These are phyloP conservation scores for Boletus sp. DNA, from an alignment of 768 basidiomycete genomes.

Conservation along the genomic window DNA sequence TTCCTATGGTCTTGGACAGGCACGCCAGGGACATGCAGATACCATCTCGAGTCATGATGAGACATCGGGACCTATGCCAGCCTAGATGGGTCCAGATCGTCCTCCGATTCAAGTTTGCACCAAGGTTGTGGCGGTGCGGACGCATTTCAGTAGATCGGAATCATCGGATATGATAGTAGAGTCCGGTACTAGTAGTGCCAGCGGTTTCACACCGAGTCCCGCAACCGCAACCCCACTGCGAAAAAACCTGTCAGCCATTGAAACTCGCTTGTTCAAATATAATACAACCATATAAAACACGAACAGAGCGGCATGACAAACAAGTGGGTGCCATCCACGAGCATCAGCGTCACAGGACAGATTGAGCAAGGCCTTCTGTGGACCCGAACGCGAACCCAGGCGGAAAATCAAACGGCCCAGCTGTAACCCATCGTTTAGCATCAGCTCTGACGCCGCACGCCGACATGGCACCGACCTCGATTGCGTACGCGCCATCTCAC, in stretches of 20 bases:
- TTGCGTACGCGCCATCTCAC: constrained; percentile 12
- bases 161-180: neutral
- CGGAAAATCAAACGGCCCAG: constrained; percentile 14
- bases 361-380: neutral
- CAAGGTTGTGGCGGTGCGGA: neutral
- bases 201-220: too few species aligned
- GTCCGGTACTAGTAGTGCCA: too few species aligned
- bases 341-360: neutral
- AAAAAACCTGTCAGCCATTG: neutral
- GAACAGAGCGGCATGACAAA: neutral
- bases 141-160: neutral
- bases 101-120: neutral
- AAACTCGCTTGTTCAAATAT: neutral
- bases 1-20: neutral
- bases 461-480: constrained; percentile 4
- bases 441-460: too few species aligned
- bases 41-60: too few species aligned
- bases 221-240: neutral
- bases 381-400: neutral
- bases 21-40: too few species aligned
- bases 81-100: neutral
- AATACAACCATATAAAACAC: neutral
- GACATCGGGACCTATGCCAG: too few species aligned
- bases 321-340: too few species aligned
- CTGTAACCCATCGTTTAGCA: neutral